A percentile compares a stretch with the other conserved stretches of the same genome.
Evolutionary conservation across 306 rosid species (phyloP).

Genomic region (Biancaea sappan): DNA sequence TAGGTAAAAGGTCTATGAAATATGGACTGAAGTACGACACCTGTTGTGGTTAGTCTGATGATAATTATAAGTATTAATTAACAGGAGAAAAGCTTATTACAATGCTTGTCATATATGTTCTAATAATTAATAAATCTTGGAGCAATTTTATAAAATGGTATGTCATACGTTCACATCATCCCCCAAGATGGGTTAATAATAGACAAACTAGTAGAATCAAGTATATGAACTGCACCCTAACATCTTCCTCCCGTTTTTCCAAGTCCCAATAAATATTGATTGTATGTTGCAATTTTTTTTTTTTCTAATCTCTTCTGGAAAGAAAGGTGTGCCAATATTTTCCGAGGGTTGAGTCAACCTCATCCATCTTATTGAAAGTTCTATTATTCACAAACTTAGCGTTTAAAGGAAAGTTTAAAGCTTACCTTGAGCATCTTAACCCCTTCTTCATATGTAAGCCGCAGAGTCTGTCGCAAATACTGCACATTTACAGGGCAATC

Average conservation of each 20-base stretch:
- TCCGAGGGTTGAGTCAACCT: not conserved
- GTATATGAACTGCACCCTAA: not conserved
- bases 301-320: too few relatives aligned
- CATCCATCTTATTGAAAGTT: not conserved
- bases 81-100: not conserved
- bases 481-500: constrained; percentile 42
- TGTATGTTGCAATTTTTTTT: too few relatives aligned
- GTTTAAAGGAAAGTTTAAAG: constrained; percentile 1
- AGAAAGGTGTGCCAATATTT: not conserved
- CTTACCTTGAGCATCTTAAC: constrained; percentile 89
- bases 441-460: constrained; percentile 92
- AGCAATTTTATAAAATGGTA: not conserved
- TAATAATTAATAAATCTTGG: not conserved
- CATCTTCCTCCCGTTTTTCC: not conserved
- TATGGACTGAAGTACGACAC: not conserved
- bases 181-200: not conserved
- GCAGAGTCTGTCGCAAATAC: constrained; percentile 78
- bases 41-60: not conserved
- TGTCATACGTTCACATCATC: not conserved
- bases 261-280: not conserved
- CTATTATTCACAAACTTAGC: not conserved
- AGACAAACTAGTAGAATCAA: not conserved
- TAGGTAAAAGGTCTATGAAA: not conserved
- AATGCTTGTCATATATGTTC: not conserved
- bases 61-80: not conserved